Percentiles rank a stretch among this genome's conserved stretches.
phyloP scores from a whole-genome alignment of 2,329 filamentous ascomycete genomes.

The Westerdykella ornata region DNA sequence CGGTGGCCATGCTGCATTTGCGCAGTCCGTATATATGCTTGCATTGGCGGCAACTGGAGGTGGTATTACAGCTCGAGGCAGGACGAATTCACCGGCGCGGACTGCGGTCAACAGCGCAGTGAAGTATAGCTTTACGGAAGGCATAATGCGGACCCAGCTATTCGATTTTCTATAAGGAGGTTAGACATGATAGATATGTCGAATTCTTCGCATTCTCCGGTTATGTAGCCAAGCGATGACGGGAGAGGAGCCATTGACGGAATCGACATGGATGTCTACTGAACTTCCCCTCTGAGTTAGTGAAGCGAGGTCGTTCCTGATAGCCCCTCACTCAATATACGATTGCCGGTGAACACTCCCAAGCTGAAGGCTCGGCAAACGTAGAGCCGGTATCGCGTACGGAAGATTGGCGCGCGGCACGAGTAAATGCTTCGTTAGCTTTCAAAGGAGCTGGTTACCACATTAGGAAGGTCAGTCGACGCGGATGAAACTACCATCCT shows the following conservation, averaged over 20 bases:
- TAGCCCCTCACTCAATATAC: conserved; percentile 8
- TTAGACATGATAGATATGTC: conserved; percentile 1
- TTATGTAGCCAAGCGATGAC: conserved; percentile 1
- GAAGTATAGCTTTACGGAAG: conserved; percentile 7
- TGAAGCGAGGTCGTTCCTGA: conserved; percentile 3
- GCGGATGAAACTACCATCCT: background rate
- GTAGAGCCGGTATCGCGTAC: conserved; percentile 11
- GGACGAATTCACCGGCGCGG: conserved; percentile 21
- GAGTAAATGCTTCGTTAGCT: too few relatives aligned
- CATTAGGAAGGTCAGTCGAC: conserved; percentile 21
- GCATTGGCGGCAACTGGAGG: conserved; percentile 27
- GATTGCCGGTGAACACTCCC: conserved; percentile 7
- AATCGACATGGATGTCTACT: background rate
- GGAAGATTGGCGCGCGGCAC: too few relatives aligned
- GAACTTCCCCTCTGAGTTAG: conserved; percentile 28
- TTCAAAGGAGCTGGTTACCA: conserved; percentile 16
- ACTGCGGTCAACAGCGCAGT: conserved; percentile 14
- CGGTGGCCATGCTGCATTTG: conserved; percentile 39
- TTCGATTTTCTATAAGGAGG: conserved; percentile 1
- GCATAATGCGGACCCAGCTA: conserved; percentile 14
- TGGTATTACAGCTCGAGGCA: conserved; percentile 21
- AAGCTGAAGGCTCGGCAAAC: conserved; percentile 21
- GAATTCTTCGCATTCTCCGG: background rate
- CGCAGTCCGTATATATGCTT: conserved; percentile 28
- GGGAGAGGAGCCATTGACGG: background rate